A percentile compares a stretch with the other conserved stretches of the same genome.
Evolutionary conservation across 208 protist species (phyloP).

Genomic region (Herpetomonas tarakana): DNA sequence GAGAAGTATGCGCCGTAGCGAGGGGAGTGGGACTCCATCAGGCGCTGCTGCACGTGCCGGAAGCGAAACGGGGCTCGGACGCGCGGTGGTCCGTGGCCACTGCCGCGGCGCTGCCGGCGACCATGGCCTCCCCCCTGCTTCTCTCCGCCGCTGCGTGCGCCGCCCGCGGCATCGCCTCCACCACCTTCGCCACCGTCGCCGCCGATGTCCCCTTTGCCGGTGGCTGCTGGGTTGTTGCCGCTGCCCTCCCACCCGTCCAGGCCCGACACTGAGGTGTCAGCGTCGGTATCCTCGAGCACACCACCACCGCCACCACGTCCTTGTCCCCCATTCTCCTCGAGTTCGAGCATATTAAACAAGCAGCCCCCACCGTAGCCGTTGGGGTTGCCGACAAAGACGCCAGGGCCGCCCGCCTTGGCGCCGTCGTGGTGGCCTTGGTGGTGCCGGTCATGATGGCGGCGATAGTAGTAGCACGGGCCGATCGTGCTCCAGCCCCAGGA

Average conservation of each 20-base stretch:
- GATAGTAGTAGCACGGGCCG: neutral
- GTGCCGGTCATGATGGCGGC: too few relatives aligned
- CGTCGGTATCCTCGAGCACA: neutral
- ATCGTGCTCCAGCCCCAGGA: conserved; percentile 26
- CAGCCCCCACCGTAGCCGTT: conserved; percentile 10
- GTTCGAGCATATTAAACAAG: conserved; percentile 27
- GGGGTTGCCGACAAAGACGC: neutral
- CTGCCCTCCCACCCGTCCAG: neutral
- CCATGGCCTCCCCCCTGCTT: neutral
- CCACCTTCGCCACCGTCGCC: neutral
- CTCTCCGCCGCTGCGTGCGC: neutral
- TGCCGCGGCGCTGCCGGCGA: neutral
- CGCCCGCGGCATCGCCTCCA: neutral
- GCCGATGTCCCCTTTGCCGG: neutral
- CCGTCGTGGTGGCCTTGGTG: neutral
- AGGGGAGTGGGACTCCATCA: conserved; percentile 7
- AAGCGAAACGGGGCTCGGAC: neutral
- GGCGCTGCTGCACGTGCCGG: conserved; percentile 8
- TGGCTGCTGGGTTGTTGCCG: conserved; percentile 4
- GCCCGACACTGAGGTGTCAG: neutral
- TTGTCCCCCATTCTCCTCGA: conserved; percentile 6
- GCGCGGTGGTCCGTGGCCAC: too few relatives aligned
- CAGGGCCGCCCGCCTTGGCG: neutral
- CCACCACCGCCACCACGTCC: too few relatives aligned
- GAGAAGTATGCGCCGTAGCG: conserved; percentile 40